phyloP scores from a whole-genome alignment of 495 filamentous ascomycete genomes.

The Sordaria brevicollis region DNA sequence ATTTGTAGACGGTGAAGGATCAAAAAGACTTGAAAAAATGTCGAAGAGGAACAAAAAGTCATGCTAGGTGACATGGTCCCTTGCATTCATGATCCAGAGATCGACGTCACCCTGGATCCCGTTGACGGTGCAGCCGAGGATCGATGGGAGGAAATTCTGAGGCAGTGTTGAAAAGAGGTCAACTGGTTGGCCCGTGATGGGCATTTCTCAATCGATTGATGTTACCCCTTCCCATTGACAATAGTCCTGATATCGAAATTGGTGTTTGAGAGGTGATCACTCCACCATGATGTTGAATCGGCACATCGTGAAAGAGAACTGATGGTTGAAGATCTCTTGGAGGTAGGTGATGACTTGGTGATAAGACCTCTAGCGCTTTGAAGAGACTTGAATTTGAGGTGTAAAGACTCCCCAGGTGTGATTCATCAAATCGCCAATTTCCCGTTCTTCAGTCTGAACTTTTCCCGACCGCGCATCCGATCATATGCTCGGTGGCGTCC shows the following conservation, averaged over 20 bases:
- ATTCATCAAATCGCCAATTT: neutral
- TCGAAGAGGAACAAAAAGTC: neutral
- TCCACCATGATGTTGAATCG: neutral
- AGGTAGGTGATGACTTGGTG: neutral
- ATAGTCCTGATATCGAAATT: neutral
- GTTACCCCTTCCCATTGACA: neutral
- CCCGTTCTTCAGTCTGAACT: neutral
- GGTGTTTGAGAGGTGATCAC: neutral
- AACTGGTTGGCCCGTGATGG: neutral
- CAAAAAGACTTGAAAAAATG: neutral
- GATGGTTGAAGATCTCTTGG: neutral
- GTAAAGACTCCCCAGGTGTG: neutral
- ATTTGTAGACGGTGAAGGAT: neutral
- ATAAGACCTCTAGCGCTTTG: neutral
- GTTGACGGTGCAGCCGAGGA: neutral
- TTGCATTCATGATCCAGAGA: neutral
- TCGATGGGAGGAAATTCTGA: neutral
- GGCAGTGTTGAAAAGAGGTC: neutral
- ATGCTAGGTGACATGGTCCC: neutral
- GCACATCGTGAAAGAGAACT: neutral
- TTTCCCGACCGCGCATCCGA: neutral
- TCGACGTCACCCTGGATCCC: neutral
- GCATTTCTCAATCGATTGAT: neutral
- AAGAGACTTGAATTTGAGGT: neutral
- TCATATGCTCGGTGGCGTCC: neutral